Percentiles rank a stretch among this genome's conserved stretches.
These are phyloP conservation scores for Achaetomiella virescens DNA, from an alignment of 495 filamentous ascomycete species.

Conservation along the genomic window DNA sequence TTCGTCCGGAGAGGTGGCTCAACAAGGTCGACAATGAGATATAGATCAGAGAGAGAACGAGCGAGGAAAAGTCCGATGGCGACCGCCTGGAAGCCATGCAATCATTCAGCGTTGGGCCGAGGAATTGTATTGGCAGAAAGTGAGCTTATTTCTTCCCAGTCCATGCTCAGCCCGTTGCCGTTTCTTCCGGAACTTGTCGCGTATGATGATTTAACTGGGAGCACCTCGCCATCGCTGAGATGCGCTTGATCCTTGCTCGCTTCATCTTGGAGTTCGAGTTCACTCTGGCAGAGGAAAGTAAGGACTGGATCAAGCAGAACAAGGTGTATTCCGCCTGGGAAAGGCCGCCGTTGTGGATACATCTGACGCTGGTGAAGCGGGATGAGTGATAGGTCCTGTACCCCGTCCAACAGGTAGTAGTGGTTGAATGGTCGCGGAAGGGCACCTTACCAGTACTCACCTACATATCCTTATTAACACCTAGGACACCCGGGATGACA, in stretches of 20 bases:
- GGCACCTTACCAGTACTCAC: no score
- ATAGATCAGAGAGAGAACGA: slow-evolving; percentile 18
- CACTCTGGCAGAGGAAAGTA: slow-evolving; percentile 37
- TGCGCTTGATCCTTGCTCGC: slow-evolving; percentile 44
- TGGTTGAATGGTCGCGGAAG: no score
- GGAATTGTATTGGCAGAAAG: slow-evolving; percentile 47
- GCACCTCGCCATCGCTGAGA: slow-evolving; percentile 45
- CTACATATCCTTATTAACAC: no score
- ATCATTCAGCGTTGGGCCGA: slow-evolving; percentile 48
- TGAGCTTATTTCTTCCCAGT: slow-evolving; percentile 28
- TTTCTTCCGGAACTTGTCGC: slow-evolving; percentile 37
- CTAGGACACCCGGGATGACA: no score
- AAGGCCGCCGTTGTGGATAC: slow-evolving; percentile 31
- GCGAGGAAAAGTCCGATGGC: slow-evolving; percentile 17
- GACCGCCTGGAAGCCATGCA: slow-evolving; percentile 45
- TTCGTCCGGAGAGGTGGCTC: slow-evolving; percentile 19
- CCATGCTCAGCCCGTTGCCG: slow-evolving; percentile 45
- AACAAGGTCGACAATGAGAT: slow-evolving; percentile 37
- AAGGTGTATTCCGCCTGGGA: slow-evolving; percentile 37
- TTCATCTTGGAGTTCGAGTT: slow-evolving; percentile 52
- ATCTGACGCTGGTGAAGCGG: slow-evolving; percentile 15
- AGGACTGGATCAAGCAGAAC: slow-evolving; percentile 37
- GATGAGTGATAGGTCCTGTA: no score
- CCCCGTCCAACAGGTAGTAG: no score
- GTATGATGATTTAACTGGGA: slow-evolving; percentile 48